Base-by-base conservation (phyloP, 2,329 filamentous ascomycete genomes). In the Xylaria sp. region DNA sequence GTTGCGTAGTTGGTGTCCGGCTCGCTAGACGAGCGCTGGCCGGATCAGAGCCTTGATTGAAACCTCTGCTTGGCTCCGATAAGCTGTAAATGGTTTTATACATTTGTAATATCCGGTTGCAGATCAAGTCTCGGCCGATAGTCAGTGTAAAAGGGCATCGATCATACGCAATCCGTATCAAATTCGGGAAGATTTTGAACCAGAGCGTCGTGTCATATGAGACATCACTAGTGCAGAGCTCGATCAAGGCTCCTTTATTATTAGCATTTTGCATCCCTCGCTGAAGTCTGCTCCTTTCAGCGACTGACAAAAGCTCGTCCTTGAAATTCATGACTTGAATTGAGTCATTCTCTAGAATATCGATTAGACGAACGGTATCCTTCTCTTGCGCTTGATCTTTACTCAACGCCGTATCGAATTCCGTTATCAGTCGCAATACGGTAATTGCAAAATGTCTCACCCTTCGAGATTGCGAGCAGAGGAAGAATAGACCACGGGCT, bases 161-260 rank as follows among this genome's bases (percentile, higher is more conserved):
- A 73, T 97, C 93, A 76, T 93, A 97, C 67, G 94, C 93, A 73
- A 97, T 91, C 11, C 93, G 89, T 65, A 99, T 92, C 38, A 99
- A 86, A 76, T 97, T 98, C 3, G 96, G 97, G 76, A 99, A 99
- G 20, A 98, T 91, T 77, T 98, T 99, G 82, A 96, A 97, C 96
- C 96, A 99, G 13, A 99, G 83, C 0, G 94, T 97, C 2, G 93
- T 91, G 78, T 99, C 96, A 76, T 98, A 97, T 0, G 94, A 93
- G 31, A 96, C 90, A 74, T 98, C 96, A 80, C 96, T 98, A 74
- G 93, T 95, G 80, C 96, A 98, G 28, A 99, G 87, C 78, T 98
- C 95, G 40, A 98, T 92, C 20, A 99, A 83, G 2, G 93, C 95
- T 71, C 93, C 94, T 74, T 94, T 91, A 54, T 90, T 90, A 74